Base-by-base conservation (phyloP, 768 basidiomycete genomes). In the Mycena polygramma region DNA sequence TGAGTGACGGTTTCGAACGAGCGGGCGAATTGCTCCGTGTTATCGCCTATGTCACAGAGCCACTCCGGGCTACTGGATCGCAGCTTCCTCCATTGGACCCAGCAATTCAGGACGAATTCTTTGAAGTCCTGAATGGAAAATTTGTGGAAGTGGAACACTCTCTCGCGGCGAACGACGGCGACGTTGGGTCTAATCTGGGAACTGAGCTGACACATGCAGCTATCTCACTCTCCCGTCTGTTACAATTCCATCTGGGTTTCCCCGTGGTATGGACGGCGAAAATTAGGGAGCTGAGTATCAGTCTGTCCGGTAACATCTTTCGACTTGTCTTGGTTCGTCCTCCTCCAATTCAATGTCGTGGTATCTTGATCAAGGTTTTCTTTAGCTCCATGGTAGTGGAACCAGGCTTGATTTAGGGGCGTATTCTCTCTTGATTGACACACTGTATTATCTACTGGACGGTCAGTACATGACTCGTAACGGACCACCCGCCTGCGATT, bases 221-320 rank as follows among this genome's bases (percentile, higher is more conserved):
- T 36, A 82, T 92, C 24, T 84, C 94, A 41, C 78, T 94, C 36
- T 86, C 88, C 3, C 89, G 93, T 2, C 80, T 94, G 19, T 73
- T 94, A 26, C 93, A 95, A 74, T 94, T 94, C 69, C 85, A 89
- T 75, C 82, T 94, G 10, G 89, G 91, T 26, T 91, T 94, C 74
- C 85, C 84, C 20, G 85, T 83, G 11, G 76, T 78, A 7, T 93
- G 92, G 91, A 88, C 88, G 4, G 69, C 82, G 4, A 83, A 80
- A 57, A 82, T 84, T 48, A 90, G 84, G 71, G 86, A 86, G 41
- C 75, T 83, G 22, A 83, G 87, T 41, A 82, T 81, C 22, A 77
- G 77, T 20, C 68, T 94, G 30, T 80, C 81, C 13, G 71, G 75
- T 20, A 75, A 80, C 0, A 73, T 94, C 43, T 87, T 90, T 49